Conservation (phyloP, 2,329 filamentous ascomycete genomes). For the Zymoseptoria brevis region DNA sequence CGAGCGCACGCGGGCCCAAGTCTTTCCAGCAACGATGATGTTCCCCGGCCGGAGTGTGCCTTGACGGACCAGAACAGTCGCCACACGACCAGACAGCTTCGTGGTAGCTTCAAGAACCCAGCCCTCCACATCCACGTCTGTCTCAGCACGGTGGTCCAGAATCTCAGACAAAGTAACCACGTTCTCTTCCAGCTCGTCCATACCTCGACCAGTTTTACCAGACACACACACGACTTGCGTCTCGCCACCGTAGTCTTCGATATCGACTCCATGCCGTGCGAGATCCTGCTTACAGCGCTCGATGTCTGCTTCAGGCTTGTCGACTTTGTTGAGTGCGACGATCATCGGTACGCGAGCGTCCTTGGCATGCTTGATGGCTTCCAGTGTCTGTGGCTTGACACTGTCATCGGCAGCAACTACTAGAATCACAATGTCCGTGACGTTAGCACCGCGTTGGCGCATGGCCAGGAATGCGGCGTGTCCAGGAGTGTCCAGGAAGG, state of each 20-base stretch:
- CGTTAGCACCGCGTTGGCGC: conserved; percentile 88
- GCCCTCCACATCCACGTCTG: conserved; percentile 71
- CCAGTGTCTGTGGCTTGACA: conserved; percentile 93
- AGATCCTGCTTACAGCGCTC: conserved; percentile 86
- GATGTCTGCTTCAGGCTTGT: conserved; percentile 73
- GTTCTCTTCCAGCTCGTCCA: conserved; percentile 85
- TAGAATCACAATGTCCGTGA: conserved; percentile 92
- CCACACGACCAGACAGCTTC: conserved; percentile 74
- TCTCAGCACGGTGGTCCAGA: conserved; percentile 78
- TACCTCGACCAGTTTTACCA: conserved; percentile 87
- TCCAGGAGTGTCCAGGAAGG: conserved; percentile 92
- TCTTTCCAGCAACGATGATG: conserved; percentile 76
- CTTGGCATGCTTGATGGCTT: conserved; percentile 89
- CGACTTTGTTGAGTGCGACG: conserved; percentile 95
- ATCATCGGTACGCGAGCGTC: conserved; percentile 87
- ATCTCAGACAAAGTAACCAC: conserved; percentile 80
- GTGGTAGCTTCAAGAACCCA: conserved; percentile 91
- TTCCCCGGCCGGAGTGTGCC: conserved; percentile 78
- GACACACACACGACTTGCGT: conserved; percentile 87
- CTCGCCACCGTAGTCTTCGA: conserved; percentile 92
- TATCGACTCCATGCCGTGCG: conserved; percentile 71
- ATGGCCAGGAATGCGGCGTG: conserved; percentile 94
- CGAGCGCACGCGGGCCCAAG: conserved; percentile 78
- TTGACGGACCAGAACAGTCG: conserved; percentile 79
- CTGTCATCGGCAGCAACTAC: conserved; percentile 96